Evolutionary conservation across 192 early-diverging fungal species (phyloP).

Genomic region (Dissophora globulifera): DNA sequence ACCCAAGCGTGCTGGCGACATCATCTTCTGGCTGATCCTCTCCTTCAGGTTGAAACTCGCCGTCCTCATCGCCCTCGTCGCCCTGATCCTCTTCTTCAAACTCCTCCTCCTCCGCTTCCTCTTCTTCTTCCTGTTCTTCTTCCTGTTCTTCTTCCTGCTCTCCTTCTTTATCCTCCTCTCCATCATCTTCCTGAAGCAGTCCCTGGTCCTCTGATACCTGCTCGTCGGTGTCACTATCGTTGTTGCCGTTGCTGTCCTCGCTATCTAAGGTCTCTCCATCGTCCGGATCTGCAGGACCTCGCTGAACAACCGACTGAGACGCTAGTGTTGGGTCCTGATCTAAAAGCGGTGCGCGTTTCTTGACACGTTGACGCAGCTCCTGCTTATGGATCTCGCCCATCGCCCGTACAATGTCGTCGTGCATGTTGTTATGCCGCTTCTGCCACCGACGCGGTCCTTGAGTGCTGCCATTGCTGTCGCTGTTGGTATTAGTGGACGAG

Average conservation of each 20-base stretch:
- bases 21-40: constrained; percentile 25
- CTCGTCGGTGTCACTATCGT: neutral
- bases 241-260: neutral
- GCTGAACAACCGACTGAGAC: no score
- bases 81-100: neutral
- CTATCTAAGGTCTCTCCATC: no score
- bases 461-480: neutral
- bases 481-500: no score
- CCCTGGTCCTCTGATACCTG: constrained; percentile 7
- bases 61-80: neutral
- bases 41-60: constrained; percentile 25
- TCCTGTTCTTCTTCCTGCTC: neutral
- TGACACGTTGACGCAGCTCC: constrained; percentile 26
- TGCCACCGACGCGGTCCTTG: neutral
- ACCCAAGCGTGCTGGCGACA: constrained; percentile 46
- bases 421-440: constrained; percentile 6
- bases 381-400: constrained; percentile 34
- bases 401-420: neutral
- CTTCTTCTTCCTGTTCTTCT: neutral
- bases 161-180: constrained; percentile 5
- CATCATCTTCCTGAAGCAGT: neutral
- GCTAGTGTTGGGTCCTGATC: neutral
- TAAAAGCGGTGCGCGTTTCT: constrained; percentile 33
- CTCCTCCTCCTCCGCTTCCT: neutral
- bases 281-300: no score